These are phyloP conservation scores for Neonothopanus nambi DNA, from an alignment of 1,284 basidiomycete genomes.

Conservation along the genomic window DNA sequence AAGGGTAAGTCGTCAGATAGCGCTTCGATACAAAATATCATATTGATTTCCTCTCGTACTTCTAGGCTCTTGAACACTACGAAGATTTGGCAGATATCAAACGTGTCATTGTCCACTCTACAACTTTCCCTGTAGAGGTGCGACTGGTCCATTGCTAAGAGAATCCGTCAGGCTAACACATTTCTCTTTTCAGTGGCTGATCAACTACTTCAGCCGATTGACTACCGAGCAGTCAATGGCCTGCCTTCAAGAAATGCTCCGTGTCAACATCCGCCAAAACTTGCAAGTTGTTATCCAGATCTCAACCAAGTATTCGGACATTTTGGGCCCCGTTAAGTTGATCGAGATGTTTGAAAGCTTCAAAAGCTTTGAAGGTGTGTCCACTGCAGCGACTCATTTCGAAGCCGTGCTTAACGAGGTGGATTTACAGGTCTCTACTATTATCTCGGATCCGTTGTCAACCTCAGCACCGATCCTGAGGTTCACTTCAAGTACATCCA, in stretches of 20 bases:
- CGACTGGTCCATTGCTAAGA: constrained; percentile 23
- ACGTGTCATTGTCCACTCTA: constrained; percentile 94
- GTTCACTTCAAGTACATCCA: constrained; percentile 99
- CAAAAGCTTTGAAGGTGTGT: constrained; percentile 91
- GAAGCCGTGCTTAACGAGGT: constrained; percentile 6
- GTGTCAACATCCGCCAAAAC: constrained; percentile 97
- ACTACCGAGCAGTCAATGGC: constrained; percentile 99
- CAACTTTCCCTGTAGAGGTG: constrained; percentile 84
- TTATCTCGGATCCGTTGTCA: constrained; percentile 96
- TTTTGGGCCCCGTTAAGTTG: constrained; percentile 94
- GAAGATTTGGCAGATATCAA: constrained; percentile 98
- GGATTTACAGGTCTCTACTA: constrained; percentile 85
- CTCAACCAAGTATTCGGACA: constrained; percentile 98
- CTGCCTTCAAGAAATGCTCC: constrained; percentile 97
- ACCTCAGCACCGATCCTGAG: constrained; percentile 94
- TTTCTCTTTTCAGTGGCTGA: constrained; percentile 74
- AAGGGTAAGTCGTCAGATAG: constrained; percentile 52
- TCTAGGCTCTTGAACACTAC: constrained; percentile 96
- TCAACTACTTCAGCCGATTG: constrained; percentile 95
- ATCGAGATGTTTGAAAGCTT: constrained; percentile 99
- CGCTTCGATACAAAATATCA: constrained; percentile 1
- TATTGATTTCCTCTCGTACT: constrained; percentile 9
- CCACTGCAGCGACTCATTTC: neutral
- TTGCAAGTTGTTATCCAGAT: constrained; percentile 97
- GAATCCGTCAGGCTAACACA: neutral